These are phyloP conservation scores for Calycina herbarum DNA, from an alignment of 2,329 filamentous ascomycete genomes.

Conservation along the genomic window DNA sequence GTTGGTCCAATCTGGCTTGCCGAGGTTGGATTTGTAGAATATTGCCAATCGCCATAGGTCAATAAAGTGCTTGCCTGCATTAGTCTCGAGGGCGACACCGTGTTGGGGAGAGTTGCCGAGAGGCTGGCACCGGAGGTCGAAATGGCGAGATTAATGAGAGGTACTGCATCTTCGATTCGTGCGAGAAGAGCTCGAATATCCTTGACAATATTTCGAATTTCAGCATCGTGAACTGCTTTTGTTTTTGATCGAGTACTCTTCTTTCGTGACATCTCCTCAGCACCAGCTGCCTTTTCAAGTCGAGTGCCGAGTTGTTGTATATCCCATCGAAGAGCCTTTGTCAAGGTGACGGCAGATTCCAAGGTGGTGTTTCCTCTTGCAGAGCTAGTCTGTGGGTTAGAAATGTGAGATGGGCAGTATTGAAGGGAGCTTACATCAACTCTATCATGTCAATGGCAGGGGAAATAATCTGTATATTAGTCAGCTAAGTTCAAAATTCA, in stretches of 20 bases:
- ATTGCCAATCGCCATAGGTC: slow-evolving; percentile 82
- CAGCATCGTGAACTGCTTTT: slow-evolving; percentile 57
- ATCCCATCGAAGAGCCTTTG: slow-evolving; percentile 78
- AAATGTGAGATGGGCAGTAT: neutral
- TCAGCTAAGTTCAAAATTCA: neutral
- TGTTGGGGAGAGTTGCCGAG: slow-evolving; percentile 74
- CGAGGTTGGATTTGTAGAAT: slow-evolving; percentile 60
- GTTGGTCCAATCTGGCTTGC: slow-evolving; percentile 82
- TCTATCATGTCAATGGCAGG: slow-evolving; percentile 92
- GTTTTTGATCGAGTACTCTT: slow-evolving; percentile 48
- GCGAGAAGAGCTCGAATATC: slow-evolving; percentile 75
- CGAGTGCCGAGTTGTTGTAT: slow-evolving; percentile 78
- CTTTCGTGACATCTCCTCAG: slow-evolving; percentile 54
- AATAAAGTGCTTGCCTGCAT: slow-evolving; percentile 91
- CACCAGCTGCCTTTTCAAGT: slow-evolving; percentile 67
- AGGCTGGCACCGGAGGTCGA: slow-evolving; percentile 89
- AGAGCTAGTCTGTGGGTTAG: slow-evolving; percentile 44
- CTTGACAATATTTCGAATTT: slow-evolving; percentile 68
- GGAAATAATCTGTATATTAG: slow-evolving; percentile 68
- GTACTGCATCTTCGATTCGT: slow-evolving; percentile 87
- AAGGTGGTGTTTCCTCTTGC: slow-evolving; percentile 77
- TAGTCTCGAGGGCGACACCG: slow-evolving; percentile 85
- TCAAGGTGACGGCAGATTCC: slow-evolving; percentile 80
- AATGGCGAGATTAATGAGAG: slow-evolving; percentile 88
- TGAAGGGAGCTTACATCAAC: slow-evolving; percentile 62